phyloP scores from a whole-genome alignment of 2,329 filamentous ascomycete genomes.

The Erysiphe neolycopersici region DNA sequence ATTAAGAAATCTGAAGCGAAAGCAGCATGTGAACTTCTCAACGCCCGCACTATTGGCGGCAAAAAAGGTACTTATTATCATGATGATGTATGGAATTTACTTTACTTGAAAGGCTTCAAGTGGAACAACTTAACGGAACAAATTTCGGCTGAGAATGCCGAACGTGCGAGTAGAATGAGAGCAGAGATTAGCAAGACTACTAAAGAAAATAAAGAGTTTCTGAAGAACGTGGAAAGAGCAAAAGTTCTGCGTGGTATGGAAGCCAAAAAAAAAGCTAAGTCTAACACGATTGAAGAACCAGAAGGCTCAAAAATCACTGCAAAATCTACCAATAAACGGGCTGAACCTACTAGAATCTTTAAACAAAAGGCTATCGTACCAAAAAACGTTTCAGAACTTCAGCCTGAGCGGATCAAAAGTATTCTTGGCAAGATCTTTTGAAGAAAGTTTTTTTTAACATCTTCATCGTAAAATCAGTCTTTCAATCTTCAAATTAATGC shows the following conservation, averaged over 20 bases:
- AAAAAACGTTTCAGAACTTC: constrained; percentile 20
- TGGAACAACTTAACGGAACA: constrained; percentile 52
- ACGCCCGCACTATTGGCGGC: constrained; percentile 52
- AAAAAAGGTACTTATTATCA: constrained; percentile 66
- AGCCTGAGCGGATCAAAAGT: constrained; percentile 28
- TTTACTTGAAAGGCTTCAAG: constrained; percentile 64
- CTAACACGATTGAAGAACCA: constrained; percentile 13
- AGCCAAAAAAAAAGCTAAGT: constrained; percentile 24
- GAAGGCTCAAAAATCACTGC: constrained; percentile 6
- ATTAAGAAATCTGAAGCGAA: constrained; percentile 50
- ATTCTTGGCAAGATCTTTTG: constrained; percentile 40
- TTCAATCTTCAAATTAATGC: background rate
- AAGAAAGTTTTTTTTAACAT: background rate
- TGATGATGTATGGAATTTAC: constrained; percentile 66
- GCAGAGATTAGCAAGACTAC: constrained; percentile 52
- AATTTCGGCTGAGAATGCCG: constrained; percentile 58
- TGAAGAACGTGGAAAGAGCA: constrained; percentile 50
- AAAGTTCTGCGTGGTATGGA: constrained; percentile 59
- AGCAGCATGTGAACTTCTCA: constrained; percentile 46
- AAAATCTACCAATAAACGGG: constrained; percentile 10
- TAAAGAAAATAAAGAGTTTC: constrained; percentile 58
- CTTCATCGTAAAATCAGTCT: background rate
- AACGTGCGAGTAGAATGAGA: constrained; percentile 46
- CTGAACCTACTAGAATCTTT: constrained; percentile 26
- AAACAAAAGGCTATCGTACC: constrained; percentile 35